Evolutionary conservation across 306 rosid species (phyloP), one percentile per base, ranked within the genome.

Genomic region (Acacia acuminata): DNA sequence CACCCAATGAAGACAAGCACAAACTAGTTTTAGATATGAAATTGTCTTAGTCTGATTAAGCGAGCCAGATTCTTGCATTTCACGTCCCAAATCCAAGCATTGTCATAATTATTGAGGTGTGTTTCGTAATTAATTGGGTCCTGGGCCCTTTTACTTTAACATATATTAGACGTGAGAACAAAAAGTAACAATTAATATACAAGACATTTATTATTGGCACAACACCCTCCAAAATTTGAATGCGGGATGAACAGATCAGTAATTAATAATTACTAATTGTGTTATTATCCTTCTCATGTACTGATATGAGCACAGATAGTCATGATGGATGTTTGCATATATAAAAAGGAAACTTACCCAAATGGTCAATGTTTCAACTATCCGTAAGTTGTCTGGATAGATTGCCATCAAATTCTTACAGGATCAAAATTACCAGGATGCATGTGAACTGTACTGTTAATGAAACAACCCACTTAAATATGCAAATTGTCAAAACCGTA

Each of bases 371-470:
- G 19, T 76, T 24, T 58, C 79, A 38, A 42, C 24, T 58, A 34
- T 76, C 47, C 24, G 16, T 56, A n/a, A 38, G 69, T 64, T 58
- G 70, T 58, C 53, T 24, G 25, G 79, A 58, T 16, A 40, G 24
- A 58, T 15, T 60, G 64, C 36, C 40, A 76, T 76, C 71, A 60
- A 60, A 58, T 30, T 51, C 34, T 58, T 38, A 66, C 71, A 66
- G 17, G 44, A 60, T 24, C 10, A 47, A 65, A 48, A 65, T 48
- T 9, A 27, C 69, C 36, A 17, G 17, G 63, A 30, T 27, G 40
- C 69, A 79, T 43, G 44, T 71, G 38, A 71, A 71, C 38, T 64
- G 70, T 64, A 71, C 10, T 43, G 4, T 22, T 15, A 71, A 30
- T 12, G 45, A 80, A 60, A 60, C 10, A 3, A 69, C 13, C 32